These are phyloP conservation scores for Phycomyces nitens DNA, from an alignment of 192 early-diverging fungal species.

Conservation along the genomic window DNA sequence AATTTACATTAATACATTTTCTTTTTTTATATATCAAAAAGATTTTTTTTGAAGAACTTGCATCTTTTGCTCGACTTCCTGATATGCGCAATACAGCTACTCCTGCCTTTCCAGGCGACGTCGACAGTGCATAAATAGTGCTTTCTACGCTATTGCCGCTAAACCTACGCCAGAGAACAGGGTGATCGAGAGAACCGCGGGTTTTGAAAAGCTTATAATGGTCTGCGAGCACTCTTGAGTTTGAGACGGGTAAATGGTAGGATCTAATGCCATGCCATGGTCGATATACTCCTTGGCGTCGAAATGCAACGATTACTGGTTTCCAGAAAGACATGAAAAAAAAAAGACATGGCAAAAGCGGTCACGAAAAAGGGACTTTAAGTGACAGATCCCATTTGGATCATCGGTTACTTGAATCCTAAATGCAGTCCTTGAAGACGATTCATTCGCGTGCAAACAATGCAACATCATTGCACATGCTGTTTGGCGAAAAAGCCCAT, in stretches of 20 bases:
- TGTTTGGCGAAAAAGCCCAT: no score
- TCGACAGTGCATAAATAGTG: constrained; percentile 74
- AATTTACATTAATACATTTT: not conserved
- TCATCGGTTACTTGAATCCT: no score
- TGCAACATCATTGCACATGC: no score
- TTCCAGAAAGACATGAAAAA: not conserved
- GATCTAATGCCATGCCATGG: no score
- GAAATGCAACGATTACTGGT: no score
- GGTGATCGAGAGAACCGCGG: not conserved
- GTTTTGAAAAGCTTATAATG: no score
- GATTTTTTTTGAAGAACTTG: constrained; percentile 18
- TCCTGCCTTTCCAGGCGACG: constrained; percentile 71
- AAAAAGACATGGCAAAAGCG: not conserved
- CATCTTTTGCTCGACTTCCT: constrained; percentile 49
- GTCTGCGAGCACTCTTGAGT: no score
- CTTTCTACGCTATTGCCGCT: constrained; percentile 11
- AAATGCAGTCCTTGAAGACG: no score
- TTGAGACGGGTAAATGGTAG: no score
- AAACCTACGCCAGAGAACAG: not conserved
- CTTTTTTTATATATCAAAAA: not conserved
- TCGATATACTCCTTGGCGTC: no score
- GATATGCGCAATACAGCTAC: constrained; percentile 76
- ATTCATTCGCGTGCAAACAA: no score
- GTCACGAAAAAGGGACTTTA: not conserved
- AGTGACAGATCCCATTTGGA: not conserved